A percentile compares a stretch with the other conserved stretches of the same genome.
Conservation (phyloP, 495 filamentous ascomycete genomes). For the Hypomontagnella submonticulosa region DNA sequence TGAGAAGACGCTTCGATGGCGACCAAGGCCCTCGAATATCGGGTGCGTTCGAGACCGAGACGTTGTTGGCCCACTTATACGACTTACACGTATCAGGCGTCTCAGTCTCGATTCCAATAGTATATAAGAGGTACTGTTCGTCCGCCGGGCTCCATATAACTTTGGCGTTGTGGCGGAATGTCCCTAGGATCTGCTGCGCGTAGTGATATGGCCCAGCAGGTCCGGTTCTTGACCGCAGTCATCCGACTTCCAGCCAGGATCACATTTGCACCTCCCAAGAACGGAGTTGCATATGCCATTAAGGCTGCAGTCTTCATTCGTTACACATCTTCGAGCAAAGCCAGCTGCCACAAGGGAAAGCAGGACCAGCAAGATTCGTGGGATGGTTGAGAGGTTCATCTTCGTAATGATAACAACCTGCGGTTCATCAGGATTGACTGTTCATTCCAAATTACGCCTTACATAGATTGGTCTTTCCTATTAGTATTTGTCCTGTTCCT, state of each 20-base stretch:
- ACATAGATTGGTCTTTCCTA: too few relatives aligned
- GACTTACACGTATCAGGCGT: conserved; percentile 35
- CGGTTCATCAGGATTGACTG: too few relatives aligned
- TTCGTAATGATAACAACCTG: too few relatives aligned
- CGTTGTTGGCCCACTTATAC: conserved; percentile 40
- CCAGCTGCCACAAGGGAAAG: conserved; percentile 4
- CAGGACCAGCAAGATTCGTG: conserved; percentile 33
- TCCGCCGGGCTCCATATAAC: conserved; percentile 52
- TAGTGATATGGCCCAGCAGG: conserved; percentile 53
- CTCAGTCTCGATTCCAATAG: conserved; percentile 49
- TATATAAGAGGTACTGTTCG: conserved; percentile 50
- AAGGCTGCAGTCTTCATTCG: conserved; percentile 57
- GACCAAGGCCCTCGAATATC: conserved; percentile 32
- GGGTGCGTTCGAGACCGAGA: conserved; percentile 37
- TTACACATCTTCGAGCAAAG: conserved; percentile 31
- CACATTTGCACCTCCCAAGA: conserved; percentile 46
- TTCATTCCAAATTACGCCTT: too few relatives aligned
- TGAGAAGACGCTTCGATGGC: conserved; percentile 18
- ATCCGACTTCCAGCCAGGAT: conserved; percentile 52
- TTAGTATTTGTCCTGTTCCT: too few relatives aligned
- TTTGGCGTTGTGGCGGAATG: conserved; percentile 55
- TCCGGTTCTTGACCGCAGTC: conserved; percentile 52
- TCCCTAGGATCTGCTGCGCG: conserved; percentile 44
- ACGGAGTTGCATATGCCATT: conserved; percentile 50
- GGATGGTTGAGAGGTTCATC: conserved; percentile 58